These are phyloP conservation scores for Tricholoma sp. DNA, from an alignment of 768 basidiomycete genomes.

Conservation along the genomic window DNA sequence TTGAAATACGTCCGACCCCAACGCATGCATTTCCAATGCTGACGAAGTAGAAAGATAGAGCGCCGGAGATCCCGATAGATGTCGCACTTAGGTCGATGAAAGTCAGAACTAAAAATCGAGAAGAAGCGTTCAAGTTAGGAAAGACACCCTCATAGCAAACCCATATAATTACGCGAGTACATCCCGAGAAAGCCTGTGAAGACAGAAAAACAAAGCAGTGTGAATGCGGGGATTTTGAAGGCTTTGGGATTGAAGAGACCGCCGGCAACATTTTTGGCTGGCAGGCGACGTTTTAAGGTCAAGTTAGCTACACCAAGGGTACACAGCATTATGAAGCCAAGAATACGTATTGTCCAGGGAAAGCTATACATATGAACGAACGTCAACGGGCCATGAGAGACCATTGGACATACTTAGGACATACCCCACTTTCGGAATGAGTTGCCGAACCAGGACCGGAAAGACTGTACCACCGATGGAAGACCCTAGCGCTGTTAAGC, in stretches of 20 bases:
- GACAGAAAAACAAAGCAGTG: conserved; percentile 45
- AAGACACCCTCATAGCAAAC: background rate
- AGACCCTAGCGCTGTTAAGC: conserved; percentile 50
- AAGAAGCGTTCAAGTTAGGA: background rate
- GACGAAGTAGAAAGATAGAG: conserved; percentile 54
- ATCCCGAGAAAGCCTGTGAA: conserved; percentile 53
- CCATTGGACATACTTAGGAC: conserved; percentile 9
- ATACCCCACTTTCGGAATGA: conserved; percentile 52
- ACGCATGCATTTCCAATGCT: conserved; percentile 60
- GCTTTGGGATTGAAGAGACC: conserved; percentile 46
- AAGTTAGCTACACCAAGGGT: conserved; percentile 48
- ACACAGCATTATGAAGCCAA: conserved; percentile 52
- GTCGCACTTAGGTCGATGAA: conserved; percentile 53
- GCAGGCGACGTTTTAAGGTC: conserved; percentile 41
- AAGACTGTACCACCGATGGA: conserved; percentile 60
- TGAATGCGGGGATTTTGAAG: conserved; percentile 43
- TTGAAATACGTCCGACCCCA: conserved; percentile 46
- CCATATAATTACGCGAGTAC: conserved; percentile 43
- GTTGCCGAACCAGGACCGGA: conserved; percentile 50
- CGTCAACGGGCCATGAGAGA: background rate
- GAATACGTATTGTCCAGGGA: conserved; percentile 63
- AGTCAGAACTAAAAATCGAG: conserved; percentile 37
- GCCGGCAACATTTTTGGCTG: conserved; percentile 44
- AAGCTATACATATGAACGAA: conserved; percentile 35
- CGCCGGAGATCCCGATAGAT: conserved; percentile 36